Evolutionary conservation across 345 rosid genomes (phyloP).

Genomic region (Cardamine resedifolia): DNA sequence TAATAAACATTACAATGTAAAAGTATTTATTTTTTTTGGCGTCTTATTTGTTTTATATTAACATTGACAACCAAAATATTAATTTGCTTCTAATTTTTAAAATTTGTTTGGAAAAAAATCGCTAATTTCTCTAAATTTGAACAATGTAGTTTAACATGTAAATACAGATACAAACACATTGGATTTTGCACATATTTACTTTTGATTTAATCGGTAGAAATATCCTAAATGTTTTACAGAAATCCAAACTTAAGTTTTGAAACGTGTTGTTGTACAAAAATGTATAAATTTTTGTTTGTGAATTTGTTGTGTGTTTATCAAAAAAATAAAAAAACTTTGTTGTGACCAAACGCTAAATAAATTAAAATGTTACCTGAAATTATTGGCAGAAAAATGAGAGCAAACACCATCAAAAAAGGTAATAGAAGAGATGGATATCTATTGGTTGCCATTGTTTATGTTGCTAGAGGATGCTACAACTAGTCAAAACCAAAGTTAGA

Average conservation of each 20-base stretch:
- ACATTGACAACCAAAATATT: background rate
- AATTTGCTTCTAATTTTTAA: no score
- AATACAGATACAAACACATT: no score
- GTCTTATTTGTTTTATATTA: background rate
- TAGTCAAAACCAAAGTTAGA: background rate
- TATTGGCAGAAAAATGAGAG: background rate
- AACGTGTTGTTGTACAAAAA: background rate
- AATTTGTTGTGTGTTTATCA: no score
- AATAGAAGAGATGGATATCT: background rate
- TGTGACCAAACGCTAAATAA: background rate
- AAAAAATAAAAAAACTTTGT: no score
- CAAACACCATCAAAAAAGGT: background rate
- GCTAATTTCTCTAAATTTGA: background rate
- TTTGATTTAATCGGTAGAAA: background rate
- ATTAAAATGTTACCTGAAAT: constrained; percentile 17
- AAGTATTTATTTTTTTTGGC: background rate
- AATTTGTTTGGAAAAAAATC: no score
- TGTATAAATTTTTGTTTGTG: background rate
- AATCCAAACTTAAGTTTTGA: background rate
- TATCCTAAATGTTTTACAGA: no score
- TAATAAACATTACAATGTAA: background rate
- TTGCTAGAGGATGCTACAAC: background rate
- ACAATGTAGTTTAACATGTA: background rate
- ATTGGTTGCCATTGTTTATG: background rate
- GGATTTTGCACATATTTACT: background rate